A percentile compares a stretch with the other conserved stretches of the same genome.
Conservation (phyloP, 2,329 filamentous ascomycete genomes). For the Septoria linicola region DNA sequence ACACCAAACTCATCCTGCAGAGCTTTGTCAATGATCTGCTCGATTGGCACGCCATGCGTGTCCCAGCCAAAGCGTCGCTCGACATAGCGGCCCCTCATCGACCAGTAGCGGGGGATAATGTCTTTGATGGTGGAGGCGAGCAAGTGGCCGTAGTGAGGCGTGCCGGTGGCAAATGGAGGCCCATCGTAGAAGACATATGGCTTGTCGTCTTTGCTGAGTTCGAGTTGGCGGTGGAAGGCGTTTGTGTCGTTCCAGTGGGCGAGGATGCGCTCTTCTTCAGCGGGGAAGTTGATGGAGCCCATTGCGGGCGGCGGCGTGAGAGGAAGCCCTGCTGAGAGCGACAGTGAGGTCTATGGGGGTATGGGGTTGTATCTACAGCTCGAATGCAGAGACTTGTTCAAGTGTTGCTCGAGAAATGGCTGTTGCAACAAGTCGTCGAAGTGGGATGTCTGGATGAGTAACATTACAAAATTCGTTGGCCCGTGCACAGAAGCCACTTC, state of each 20-base stretch:
- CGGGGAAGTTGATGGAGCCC: constrained; percentile 72
- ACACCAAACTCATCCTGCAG: constrained; percentile 63
- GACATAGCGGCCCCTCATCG: constrained; percentile 92
- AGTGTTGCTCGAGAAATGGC: constrained; percentile 4
- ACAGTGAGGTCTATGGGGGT: background rate
- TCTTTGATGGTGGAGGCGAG: constrained; percentile 95
- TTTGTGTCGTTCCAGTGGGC: constrained; percentile 86
- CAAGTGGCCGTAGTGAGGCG: constrained; percentile 72
- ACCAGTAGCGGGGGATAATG: constrained; percentile 94
- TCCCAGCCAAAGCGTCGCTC: constrained; percentile 95
- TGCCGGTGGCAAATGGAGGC: constrained; percentile 55
- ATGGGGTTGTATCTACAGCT: background rate
- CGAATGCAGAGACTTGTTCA: background rate
- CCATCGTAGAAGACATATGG: constrained; percentile 92
- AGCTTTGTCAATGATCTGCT: constrained; percentile 97
- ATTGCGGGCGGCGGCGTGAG: constrained; percentile 37
- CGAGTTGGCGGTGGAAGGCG: constrained; percentile 84
- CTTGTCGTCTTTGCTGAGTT: constrained; percentile 77
- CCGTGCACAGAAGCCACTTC: background rate
- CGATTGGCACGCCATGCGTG: constrained; percentile 89
- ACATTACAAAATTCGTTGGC: background rate
- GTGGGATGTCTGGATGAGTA: constrained; percentile 4
- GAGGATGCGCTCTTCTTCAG: constrained; percentile 83
- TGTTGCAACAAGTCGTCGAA: constrained; percentile 3
- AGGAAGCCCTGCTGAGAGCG: constrained; percentile 4